Conservation (phyloP, 257 asterid genomes). For the Przewalskia tangutica region DNA sequence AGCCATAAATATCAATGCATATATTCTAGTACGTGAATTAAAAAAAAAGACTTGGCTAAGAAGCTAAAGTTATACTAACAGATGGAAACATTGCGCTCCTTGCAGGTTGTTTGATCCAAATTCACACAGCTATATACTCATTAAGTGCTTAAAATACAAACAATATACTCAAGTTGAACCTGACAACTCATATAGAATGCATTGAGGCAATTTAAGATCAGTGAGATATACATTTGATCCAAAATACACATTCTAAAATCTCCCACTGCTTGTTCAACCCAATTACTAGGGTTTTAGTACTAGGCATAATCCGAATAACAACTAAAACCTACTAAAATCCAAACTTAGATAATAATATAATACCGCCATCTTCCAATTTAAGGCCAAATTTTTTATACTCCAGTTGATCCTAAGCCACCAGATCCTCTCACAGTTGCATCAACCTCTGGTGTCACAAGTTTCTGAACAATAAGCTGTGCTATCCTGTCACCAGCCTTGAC, state of each 20-base stretch:
- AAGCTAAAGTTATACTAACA: neutral
- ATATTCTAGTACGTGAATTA: neutral
- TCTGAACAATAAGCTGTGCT: constrained; percentile 32
- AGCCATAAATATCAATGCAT: neutral
- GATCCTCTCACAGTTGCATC: constrained; percentile 28
- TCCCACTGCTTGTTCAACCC: neutral
- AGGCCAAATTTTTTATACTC: constrained; percentile 2
- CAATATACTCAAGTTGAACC: neutral
- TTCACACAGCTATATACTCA: too few relatives aligned
- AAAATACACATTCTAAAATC: neutral
- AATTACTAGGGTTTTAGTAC: neutral
- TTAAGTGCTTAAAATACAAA: neutral
- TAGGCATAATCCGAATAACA: neutral
- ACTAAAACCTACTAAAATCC: neutral
- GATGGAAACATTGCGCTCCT: neutral
- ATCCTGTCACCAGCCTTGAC: constrained; percentile 32
- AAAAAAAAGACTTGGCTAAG: neutral
- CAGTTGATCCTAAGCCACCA: constrained; percentile 39
- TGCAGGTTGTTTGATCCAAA: neutral
- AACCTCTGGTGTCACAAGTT: constrained; percentile 25
- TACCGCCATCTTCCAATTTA: neutral
- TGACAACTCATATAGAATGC: neutral
- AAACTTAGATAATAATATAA: neutral
- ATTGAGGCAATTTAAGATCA: neutral
- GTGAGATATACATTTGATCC: neutral